phyloP scores from a whole-genome alignment of 2,329 filamentous ascomycete species.

The Diaporthe citriasiana region DNA sequence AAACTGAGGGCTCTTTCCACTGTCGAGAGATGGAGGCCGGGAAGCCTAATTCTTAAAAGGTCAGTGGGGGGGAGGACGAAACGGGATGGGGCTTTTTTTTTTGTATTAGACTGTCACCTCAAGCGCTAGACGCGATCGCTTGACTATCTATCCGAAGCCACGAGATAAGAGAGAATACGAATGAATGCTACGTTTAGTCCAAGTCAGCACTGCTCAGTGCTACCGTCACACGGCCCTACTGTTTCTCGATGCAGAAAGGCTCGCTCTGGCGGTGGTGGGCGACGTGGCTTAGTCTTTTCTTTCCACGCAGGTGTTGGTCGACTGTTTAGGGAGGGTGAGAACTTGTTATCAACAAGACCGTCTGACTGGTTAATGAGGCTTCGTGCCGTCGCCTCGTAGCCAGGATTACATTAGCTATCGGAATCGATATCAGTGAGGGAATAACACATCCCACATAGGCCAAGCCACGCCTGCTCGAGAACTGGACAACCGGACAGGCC shows the following conservation, averaged over 20 bases:
- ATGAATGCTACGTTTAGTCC: slow-evolving; percentile 18
- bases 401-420: neutral
- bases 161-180: slow-evolving; percentile 24
- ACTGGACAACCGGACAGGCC: neutral
- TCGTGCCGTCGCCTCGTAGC: neutral
- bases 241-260: slow-evolving; percentile 1
- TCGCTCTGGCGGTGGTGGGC: neutral
- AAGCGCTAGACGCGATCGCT: slow-evolving; percentile 23
- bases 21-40: neutral
- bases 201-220: slow-evolving; percentile 4
- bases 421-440: neutral
- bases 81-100: neutral
- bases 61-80: neutral
- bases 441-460: too few species aligned
- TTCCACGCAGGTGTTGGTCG: neutral
- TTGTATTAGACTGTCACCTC: slow-evolving; percentile 19
- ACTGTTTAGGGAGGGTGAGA: neutral
- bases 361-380: neutral
- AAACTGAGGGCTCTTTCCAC: neutral
- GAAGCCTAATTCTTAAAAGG: neutral
- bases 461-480: neutral
- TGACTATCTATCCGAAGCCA: slow-evolving; percentile 24
- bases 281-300: too few species aligned
- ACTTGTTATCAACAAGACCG: neutral
- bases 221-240: slow-evolving; percentile 15